These are phyloP conservation scores for Aspergillus sp. DNA, from an alignment of 2,329 filamentous ascomycete genomes.

Conservation along the genomic window DNA sequence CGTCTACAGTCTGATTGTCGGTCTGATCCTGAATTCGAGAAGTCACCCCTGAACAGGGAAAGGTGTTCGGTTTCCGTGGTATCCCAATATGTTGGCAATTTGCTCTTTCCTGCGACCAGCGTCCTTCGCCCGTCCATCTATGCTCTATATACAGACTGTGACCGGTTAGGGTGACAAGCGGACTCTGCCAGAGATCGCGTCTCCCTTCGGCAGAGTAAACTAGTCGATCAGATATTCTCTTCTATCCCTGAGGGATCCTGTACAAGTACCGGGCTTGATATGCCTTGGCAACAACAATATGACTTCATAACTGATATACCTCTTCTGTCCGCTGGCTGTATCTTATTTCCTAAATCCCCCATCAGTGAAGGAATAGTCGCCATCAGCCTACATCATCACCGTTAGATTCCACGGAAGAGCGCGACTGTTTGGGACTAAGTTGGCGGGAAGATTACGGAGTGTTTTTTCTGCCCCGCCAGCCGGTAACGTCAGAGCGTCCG, in stretches of 20 bases:
- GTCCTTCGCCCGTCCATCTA: not conserved
- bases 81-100: constrained; percentile 10
- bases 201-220: not conserved
- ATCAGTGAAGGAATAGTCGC: too few species aligned
- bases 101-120: constrained; percentile 1
- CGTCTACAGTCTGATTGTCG: constrained; percentile 74
- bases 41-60: constrained; percentile 35
- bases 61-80: constrained; percentile 1
- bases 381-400: too few species aligned
- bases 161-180: constrained; percentile 3
- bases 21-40: constrained; percentile 84
- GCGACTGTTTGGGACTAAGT: not conserved
- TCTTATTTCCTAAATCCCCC: too few species aligned
- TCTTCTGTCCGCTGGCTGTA: too few species aligned
- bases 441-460: not conserved
- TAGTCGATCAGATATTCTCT: not conserved
- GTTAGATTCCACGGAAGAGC: too few species aligned
- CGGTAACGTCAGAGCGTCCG: constrained; percentile 25
- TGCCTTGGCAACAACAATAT: constrained; percentile 12
- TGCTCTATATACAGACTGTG: constrained; percentile 6
- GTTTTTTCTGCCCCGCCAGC: constrained; percentile 19
- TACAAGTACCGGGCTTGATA: constrained; percentile 15
- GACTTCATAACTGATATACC: not conserved
- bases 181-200: not conserved
- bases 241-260: constrained; percentile 8